Percentiles rank a stretch among this genome's conserved stretches.
These are phyloP conservation scores for Leucocoprinus birnbaumii DNA, from an alignment of 768 basidiomycete genomes.

Conservation along the genomic window DNA sequence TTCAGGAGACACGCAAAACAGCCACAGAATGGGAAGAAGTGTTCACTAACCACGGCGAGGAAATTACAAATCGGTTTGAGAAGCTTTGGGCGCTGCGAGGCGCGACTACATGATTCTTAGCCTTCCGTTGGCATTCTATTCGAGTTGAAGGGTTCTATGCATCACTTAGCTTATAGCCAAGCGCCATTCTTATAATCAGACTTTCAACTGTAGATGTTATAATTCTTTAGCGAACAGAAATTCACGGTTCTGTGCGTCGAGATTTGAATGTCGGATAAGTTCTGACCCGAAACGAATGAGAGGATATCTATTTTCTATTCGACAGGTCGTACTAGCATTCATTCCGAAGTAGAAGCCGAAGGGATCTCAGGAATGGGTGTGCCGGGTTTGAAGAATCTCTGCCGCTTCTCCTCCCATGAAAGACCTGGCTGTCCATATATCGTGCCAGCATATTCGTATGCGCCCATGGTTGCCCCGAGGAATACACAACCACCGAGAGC, in stretches of 20 bases:
- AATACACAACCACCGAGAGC: constrained; percentile 77
- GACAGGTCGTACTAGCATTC: constrained; percentile 13
- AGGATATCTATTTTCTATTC: constrained; percentile 12
- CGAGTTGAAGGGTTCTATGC: neutral
- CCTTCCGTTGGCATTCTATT: neutral
- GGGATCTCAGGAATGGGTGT: constrained; percentile 40
- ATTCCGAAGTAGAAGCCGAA: constrained; percentile 25
- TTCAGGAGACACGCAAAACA: constrained; percentile 38
- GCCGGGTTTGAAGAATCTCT: constrained; percentile 73
- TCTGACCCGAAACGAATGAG: constrained; percentile 7
- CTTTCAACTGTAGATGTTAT: neutral
- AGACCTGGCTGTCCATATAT: constrained; percentile 42
- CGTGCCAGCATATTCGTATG: constrained; percentile 77
- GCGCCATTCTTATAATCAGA: neutral
- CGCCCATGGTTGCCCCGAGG: constrained; percentile 77
- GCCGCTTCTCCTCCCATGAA: constrained; percentile 65
- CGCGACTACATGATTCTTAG: neutral
- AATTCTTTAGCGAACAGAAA: neutral
- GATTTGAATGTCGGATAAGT: too few relatives aligned
- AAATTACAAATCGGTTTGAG: neutral
- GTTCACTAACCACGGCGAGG: neutral
- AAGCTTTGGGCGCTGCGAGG: neutral
- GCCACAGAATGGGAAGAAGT: constrained; percentile 40
- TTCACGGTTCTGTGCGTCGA: too few relatives aligned
- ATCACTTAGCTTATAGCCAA: neutral